Evolutionary conservation across 108 stramenopile genomes (phyloP), one percentile per base, ranked within the genome.

Genomic region (Pseudonitzschia multistriata): DNA sequence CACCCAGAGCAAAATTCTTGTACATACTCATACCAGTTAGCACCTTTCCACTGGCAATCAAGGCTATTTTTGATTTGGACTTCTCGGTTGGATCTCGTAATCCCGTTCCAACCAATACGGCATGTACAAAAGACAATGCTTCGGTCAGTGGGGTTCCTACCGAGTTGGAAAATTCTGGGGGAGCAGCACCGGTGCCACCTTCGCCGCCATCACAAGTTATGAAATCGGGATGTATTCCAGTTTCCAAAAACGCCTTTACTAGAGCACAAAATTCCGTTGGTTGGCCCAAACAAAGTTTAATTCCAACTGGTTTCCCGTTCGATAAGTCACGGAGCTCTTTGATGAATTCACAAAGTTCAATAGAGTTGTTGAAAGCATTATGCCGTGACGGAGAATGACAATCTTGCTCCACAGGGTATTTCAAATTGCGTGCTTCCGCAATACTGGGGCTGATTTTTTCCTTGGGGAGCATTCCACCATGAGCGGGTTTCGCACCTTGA

Each of bases 121-220:
- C 79, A 31, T 84, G 82, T 30, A 80, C 85, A 21, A 93, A 74
- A 19, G 70, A 62, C 21, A 96, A 63, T n/a, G 88, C 95, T 45
- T 94, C 93, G n/a, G 69, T 73, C 39, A 96, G 78, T 0, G 95
- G 92, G 29, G 79, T 74, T 35, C 95, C 95, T 31, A 96, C 68
- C 15, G 75, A 77, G 66, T 96, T 87, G 24, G 79, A 81, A 56
- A 91, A 94, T 56, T 96, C 95, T 0, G 91, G 92, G 29, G 95
- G 95, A 47, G 95, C 95, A 29, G 95, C 95, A 22, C 95, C 95
- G 11, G 95, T 96, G 10, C 95, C 95, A 10, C 95, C 95, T 72
- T 96, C 95, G 10, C 73, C 79, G 48, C 92, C 92, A 73, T 93
- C 92, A 13, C 90, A 75, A 0, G 87, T 90, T 35, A 93, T 87